phyloP scores from a whole-genome alignment of 805 yeast genomes.

The Candida insectorum region DNA sequence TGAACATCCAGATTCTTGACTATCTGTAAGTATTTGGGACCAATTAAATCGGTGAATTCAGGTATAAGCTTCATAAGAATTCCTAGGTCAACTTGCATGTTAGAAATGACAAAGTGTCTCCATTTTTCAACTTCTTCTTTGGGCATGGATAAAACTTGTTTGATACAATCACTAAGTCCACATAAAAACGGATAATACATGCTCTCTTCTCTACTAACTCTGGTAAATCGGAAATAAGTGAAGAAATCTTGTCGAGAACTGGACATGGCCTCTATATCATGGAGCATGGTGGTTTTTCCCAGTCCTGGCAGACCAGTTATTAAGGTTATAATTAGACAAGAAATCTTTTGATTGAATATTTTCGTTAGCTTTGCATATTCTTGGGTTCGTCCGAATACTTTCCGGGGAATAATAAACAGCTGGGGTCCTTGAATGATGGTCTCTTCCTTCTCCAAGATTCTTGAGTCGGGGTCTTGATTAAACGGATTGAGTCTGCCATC shows the following conservation, averaged over 20 bases:
- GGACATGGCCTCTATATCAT: constrained; percentile 34
- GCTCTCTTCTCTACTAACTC: constrained; percentile 14
- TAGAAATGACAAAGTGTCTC: constrained; percentile 36
- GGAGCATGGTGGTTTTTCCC: constrained; percentile 44
- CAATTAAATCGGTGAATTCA: constrained; percentile 40
- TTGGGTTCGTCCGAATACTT: not conserved
- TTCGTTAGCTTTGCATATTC: not conserved
- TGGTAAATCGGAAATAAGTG: constrained; percentile 29
- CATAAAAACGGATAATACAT: constrained; percentile 31
- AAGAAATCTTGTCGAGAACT: constrained; percentile 26
- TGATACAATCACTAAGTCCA: constrained; percentile 35
- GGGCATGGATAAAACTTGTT: constrained; percentile 39
- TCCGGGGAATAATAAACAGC: constrained; percentile 5
- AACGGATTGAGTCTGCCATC: no score
- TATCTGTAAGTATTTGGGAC: constrained; percentile 31
- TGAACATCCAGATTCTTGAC: not conserved
- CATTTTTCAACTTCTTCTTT: constrained; percentile 32
- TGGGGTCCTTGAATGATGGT: not conserved
- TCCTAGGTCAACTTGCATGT: constrained; percentile 40
- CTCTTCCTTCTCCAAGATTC: not conserved
- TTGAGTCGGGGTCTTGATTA: not conserved
- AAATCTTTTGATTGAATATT: constrained; percentile 1
- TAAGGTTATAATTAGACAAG: constrained; percentile 21
- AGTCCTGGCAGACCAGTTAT: constrained; percentile 42
- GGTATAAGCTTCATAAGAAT: constrained; percentile 42